Base-by-base conservation (phyloP, 106 monocot species). In the Iris macrosiphon region DNA sequence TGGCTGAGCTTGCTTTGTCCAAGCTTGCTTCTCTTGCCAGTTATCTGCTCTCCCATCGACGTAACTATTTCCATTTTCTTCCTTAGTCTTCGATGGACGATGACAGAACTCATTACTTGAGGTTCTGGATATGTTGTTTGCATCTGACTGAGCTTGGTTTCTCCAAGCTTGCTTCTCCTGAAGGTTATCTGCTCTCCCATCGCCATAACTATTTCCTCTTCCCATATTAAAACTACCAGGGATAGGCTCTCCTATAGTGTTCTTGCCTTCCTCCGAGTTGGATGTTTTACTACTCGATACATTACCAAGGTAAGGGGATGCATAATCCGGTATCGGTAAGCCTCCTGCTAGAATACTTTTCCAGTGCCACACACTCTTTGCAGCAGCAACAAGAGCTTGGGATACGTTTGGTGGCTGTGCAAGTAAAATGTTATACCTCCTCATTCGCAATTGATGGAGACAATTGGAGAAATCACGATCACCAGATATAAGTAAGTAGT, bases 391-490 rank as follows among this genome's bases (percentile, higher is more conserved):
- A 40, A 91, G 81, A 4, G 75, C 80, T 54, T 75, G 90, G 40
- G 85, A 91, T 9, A 85, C 81, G 69, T 62, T 61, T 22, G 74
- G 68, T 23, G 79, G 75, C 18, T 80, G 75, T 21, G 85, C 85
- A 6, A 85, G 69, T n/a, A 85, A 61, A 47, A 85, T 76, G 69
- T 80, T 85, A 20, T 85, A 85, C 45, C 68, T 61, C 65, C 79
- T 79, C 75, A 80, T 68, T 0, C 72, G 26, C 3, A 85, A 68
- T 61, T 85, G 75, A 69, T 85, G 79, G 17, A 85, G 79, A 6
- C 75, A 79, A 79, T 80, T 72, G 15, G 75, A 85, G 57, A 85
- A 85, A 40, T 85, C 85, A 39, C 79, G 79, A 47, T 85, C 85
- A 41, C 85, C 85, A 38, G 85, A 85, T 27, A 85, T 85, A 49